Percentiles rank a stretch among this genome's conserved stretches.
These are phyloP conservation scores for Tolypocladium cylindrosporum DNA, from an alignment of 2,329 filamentous ascomycete species.

Conservation along the genomic window DNA sequence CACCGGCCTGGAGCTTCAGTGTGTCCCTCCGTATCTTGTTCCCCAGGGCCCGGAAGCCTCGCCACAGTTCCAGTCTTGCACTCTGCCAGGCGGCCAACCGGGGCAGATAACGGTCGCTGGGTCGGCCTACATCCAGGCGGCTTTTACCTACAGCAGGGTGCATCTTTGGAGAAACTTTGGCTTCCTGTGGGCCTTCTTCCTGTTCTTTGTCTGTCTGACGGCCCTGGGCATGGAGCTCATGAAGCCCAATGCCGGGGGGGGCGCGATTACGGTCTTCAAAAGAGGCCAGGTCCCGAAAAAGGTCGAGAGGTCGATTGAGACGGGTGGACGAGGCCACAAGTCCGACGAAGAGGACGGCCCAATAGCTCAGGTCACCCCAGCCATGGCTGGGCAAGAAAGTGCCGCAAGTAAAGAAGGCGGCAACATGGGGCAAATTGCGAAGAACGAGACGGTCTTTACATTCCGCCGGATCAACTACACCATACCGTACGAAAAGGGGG, in stretches of 20 bases:
- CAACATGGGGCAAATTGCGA: slow-evolving; percentile 39
- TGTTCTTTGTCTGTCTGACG: slow-evolving; percentile 65
- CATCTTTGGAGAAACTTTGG: slow-evolving; percentile 71
- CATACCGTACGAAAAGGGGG: slow-evolving; percentile 46
- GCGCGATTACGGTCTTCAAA: slow-evolving; percentile 52
- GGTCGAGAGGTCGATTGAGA: slow-evolving; percentile 47
- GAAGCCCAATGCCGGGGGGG: slow-evolving; percentile 51
- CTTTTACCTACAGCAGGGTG: slow-evolving; percentile 43
- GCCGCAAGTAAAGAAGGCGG: slow-evolving; percentile 14
- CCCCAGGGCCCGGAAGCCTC: slow-evolving; percentile 29
- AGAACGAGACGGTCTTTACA: slow-evolving; percentile 50
- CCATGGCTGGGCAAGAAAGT: slow-evolving; percentile 35
- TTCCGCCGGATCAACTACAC: slow-evolving; percentile 41
- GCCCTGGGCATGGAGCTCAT: slow-evolving; percentile 57
- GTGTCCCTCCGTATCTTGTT: slow-evolving; percentile 46
- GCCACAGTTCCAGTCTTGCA: slow-evolving; percentile 41
- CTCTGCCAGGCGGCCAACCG: slow-evolving; percentile 33
- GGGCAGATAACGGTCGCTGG: slow-evolving; percentile 41
- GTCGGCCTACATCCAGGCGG: slow-evolving; percentile 40
- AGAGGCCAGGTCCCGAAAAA: slow-evolving; percentile 50
- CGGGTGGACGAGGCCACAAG: slow-evolving; percentile 29
- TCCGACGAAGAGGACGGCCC: slow-evolving; percentile 38
- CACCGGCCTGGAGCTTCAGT: slow-evolving; percentile 45
- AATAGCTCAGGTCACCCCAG: slow-evolving; percentile 43
- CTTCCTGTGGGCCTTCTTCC: slow-evolving; percentile 63